phyloP scores from a whole-genome alignment of 1,284 basidiomycete genomes.

The Cystobasidiaceae sp. region DNA sequence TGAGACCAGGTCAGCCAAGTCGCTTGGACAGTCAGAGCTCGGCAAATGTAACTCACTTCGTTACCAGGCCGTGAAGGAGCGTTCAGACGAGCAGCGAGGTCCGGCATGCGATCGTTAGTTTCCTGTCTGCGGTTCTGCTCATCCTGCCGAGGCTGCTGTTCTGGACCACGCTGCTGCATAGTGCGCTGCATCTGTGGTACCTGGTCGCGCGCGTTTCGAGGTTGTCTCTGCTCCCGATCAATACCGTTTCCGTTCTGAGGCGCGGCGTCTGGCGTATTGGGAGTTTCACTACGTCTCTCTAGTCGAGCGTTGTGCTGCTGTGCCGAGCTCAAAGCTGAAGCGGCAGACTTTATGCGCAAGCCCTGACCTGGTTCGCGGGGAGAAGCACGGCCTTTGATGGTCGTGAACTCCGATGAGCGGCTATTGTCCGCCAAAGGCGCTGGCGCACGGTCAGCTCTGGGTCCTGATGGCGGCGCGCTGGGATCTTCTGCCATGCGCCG shows the following conservation, averaged over 20 bases:
- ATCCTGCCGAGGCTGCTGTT: no score
- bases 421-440: slow-evolving; percentile 2
- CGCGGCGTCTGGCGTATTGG: neutral
- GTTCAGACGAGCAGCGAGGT: neutral
- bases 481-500: slow-evolving; percentile 9
- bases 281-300: neutral
- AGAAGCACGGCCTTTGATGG: slow-evolving; percentile 22
- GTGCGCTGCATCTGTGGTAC: no score
- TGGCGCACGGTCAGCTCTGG: slow-evolving; percentile 7
- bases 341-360: slow-evolving; percentile 24
- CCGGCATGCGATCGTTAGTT: neutral
- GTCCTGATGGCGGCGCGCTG: neutral
- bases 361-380: slow-evolving; percentile 10
- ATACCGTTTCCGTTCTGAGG: neutral
- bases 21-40: neutral
- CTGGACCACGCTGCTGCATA: no score
- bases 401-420: neutral
- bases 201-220: no score
- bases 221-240: no score
- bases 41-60: neutral
- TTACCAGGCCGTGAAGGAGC: neutral
- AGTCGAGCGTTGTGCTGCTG: slow-evolving; percentile 28
- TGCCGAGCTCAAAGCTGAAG: slow-evolving; percentile 20
- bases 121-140: neutral
- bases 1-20: neutral